These are phyloP conservation scores for Populus hybrid DNA, from an alignment of 441 rosid species.

Conservation along the genomic window DNA sequence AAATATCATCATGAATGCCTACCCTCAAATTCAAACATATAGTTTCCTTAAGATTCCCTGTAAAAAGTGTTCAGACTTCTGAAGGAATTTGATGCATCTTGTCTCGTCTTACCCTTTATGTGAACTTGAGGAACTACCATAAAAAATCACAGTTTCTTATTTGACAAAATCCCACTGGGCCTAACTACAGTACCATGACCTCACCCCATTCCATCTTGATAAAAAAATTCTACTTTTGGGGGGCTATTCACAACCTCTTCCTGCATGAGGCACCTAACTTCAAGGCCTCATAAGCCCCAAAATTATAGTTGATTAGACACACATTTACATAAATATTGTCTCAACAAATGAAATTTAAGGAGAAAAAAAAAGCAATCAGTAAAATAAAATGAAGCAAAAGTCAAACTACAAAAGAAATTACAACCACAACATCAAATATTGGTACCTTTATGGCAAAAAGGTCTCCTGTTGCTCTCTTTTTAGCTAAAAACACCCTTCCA, in stretches of 20 bases:
- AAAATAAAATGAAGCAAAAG: background rate
- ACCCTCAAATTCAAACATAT: background rate
- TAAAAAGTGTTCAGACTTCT: background rate
- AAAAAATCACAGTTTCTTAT: background rate
- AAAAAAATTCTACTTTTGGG: too few species aligned
- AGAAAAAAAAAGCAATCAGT: background rate
- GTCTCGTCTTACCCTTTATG: background rate
- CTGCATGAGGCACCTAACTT: background rate
- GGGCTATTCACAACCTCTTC: background rate
- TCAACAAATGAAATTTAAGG: too few species aligned
- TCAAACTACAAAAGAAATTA: background rate
- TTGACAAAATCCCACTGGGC: background rate
- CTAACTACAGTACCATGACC: background rate
- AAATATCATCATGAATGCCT: background rate
- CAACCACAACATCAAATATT: background rate
- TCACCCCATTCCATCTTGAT: background rate
- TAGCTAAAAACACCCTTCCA: constrained; percentile 96
- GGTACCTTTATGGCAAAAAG: constrained; percentile 94
- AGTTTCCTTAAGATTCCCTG: background rate
- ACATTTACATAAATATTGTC: too few species aligned
- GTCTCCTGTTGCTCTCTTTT: constrained; percentile 98
- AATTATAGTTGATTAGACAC: background rate
- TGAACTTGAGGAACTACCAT: background rate
- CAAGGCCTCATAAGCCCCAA: background rate
- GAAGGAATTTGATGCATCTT: background rate